Evolutionary conservation across 2,329 filamentous ascomycete genomes (phyloP).

Genomic region (Penicillium thymicola): DNA sequence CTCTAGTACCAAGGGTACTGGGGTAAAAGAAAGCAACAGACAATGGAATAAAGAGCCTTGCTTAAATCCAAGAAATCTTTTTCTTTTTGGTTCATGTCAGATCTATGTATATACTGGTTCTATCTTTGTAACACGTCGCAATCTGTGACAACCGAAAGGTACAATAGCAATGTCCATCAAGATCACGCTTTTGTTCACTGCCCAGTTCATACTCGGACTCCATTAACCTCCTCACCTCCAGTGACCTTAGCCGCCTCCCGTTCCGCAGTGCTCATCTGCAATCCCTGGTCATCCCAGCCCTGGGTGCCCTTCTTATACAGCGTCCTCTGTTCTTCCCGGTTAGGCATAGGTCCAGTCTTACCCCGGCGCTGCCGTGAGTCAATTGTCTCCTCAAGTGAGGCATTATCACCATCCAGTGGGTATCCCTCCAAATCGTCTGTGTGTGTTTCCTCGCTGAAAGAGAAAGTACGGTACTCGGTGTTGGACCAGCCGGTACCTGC

Average conservation of each 20-base stretch:
- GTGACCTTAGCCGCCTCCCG: constrained; percentile 34
- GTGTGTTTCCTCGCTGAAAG: constrained; percentile 56
- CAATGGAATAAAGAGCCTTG: neutral
- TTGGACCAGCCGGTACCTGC: constrained; percentile 71
- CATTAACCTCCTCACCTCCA: constrained; percentile 33
- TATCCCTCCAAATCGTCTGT: constrained; percentile 45
- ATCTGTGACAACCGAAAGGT: neutral
- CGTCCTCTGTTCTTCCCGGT: constrained; percentile 37
- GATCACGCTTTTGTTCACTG: neutral
- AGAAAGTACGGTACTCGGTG: constrained; percentile 67
- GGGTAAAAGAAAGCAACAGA: neutral
- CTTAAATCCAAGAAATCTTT: neutral
- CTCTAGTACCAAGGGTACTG: neutral
- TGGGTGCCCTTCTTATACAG: constrained; percentile 41
- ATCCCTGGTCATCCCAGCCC: constrained; percentile 44
- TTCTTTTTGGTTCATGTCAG: neutral
- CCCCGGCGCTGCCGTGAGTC: constrained; percentile 44
- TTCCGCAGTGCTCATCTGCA: constrained; percentile 38
- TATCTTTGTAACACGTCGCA: constrained; percentile 1
- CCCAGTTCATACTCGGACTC: constrained; percentile 24
- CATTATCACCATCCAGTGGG: constrained; percentile 38
- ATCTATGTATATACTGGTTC: constrained; percentile 9
- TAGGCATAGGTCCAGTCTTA: constrained; percentile 32
- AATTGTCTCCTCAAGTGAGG: constrained; percentile 40
- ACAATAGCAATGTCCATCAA: constrained; percentile 5